phyloP scores from a whole-genome alignment of 768 basidiomycete species.

The Mycena polygramma region DNA sequence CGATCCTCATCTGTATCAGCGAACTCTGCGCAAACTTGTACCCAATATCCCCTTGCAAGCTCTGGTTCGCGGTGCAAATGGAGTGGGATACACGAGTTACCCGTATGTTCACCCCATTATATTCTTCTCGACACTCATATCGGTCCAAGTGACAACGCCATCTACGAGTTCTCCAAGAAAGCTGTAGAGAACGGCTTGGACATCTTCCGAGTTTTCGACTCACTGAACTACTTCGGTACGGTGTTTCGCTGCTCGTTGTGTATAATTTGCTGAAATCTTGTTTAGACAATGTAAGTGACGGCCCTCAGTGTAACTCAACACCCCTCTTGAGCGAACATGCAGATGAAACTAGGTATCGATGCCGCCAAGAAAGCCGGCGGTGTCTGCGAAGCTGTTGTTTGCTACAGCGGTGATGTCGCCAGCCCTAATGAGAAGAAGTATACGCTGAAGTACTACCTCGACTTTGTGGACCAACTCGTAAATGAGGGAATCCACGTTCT shows the following conservation, averaged over 20 bases:
- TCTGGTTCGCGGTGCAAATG: slow-evolving; percentile 97
- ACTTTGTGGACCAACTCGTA: slow-evolving; percentile 94
- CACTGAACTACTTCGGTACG: slow-evolving; percentile 97
- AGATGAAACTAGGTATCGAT: slow-evolving; percentile 99
- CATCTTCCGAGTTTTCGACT: slow-evolving; percentile 99
- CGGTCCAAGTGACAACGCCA: slow-evolving; percentile 87
- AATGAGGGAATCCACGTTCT: slow-evolving; percentile 96
- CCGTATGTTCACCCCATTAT: slow-evolving; percentile 69
- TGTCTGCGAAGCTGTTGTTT: slow-evolving; percentile 96
- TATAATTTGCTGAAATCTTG: slow-evolving; percentile 19
- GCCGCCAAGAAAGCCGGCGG: slow-evolving; percentile 99
- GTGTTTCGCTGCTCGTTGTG: slow-evolving; percentile 3
- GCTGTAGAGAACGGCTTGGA: slow-evolving; percentile 99
- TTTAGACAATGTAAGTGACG: slow-evolving; percentile 75
- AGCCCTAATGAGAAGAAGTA: slow-evolving; percentile 97
- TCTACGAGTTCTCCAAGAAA: slow-evolving; percentile 99
- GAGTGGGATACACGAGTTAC: slow-evolving; percentile 98
- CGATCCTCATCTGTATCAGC: slow-evolving; percentile 57
- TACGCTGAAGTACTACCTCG: slow-evolving; percentile 96
- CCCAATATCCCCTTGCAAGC: slow-evolving; percentile 99
- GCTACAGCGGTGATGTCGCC: slow-evolving; percentile 98
- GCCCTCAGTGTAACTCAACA: background rate
- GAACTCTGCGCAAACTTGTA: slow-evolving; percentile 93
- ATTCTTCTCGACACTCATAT: slow-evolving; percentile 28
- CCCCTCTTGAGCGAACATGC: slow-evolving; percentile 18